These are phyloP conservation scores for Ziziphus jujuba DNA, from an alignment of 306 rosid genomes.

Conservation along the genomic window DNA sequence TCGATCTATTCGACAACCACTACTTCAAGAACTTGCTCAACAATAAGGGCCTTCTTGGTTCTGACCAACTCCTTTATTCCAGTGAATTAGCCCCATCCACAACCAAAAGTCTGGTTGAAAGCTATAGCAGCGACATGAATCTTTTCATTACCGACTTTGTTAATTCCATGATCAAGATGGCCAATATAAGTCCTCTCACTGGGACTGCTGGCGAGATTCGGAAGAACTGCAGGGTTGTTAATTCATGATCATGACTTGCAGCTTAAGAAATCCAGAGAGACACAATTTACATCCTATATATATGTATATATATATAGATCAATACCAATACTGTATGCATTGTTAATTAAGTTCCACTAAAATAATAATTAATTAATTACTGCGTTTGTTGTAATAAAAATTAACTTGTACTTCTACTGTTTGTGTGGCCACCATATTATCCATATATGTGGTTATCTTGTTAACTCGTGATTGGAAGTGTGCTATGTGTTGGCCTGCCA, in stretches of 20 bases:
- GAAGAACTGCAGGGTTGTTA: slow-evolving; percentile 61
- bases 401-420: too few species aligned
- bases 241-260: slow-evolving; percentile 34
- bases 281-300: too few species aligned
- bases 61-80: slow-evolving; percentile 71
- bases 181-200: slow-evolving; percentile 55
- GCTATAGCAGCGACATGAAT: slow-evolving; percentile 37
- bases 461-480: not conserved
- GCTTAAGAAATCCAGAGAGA: too few species aligned
- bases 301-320: too few species aligned
- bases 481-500: not conserved
- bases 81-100: slow-evolving; percentile 43
- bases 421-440: too few species aligned
- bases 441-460: too few species aligned
- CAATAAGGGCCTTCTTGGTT: slow-evolving; percentile 66
- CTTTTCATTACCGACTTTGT: slow-evolving; percentile 61
- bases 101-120: slow-evolving; percentile 51
- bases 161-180: slow-evolving; percentile 83
- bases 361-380: too few species aligned
- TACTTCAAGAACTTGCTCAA: slow-evolving; percentile 63
- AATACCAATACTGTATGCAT: too few species aligned
- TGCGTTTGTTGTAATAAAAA: too few species aligned
- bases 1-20: slow-evolving; percentile 80
- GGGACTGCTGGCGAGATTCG: slow-evolving; percentile 79
- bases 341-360: too few species aligned